These are phyloP conservation scores for Oryza glumipatula DNA, from an alignment of 176 grass and related monocot species.

Conservation along the genomic window DNA sequence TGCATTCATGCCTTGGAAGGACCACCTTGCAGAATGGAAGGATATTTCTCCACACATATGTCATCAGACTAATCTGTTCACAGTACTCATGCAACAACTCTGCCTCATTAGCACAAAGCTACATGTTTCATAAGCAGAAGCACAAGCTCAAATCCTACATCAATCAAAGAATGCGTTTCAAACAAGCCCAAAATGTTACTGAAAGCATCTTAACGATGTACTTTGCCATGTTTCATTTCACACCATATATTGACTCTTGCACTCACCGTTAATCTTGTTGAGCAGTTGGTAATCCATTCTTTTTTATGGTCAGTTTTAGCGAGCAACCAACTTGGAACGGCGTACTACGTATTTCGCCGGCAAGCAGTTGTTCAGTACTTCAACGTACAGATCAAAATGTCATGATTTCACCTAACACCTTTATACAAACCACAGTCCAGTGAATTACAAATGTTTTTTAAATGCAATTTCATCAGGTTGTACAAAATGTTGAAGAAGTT, in stretches of 20 bases:
- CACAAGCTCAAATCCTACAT: not conserved
- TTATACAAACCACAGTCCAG: not conserved
- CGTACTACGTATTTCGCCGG: not conserved
- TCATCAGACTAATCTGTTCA: not conserved
- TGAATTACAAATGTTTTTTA: not conserved
- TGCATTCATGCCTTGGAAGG: not conserved
- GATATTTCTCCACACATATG: constrained; percentile 26
- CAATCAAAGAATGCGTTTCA: not conserved
- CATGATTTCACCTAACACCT: constrained; percentile 19
- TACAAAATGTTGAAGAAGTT: not conserved
- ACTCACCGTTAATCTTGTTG: not conserved
- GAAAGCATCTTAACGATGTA: not conserved
- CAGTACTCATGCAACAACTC: constrained; percentile 22
- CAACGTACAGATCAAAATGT: not conserved
- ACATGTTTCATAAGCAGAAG: not conserved
- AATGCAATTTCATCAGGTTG: not conserved
- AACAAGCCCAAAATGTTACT: not conserved
- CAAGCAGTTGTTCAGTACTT: not conserved
- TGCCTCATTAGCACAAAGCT: not conserved
- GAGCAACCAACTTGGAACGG: constrained; percentile 23
- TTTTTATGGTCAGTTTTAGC: constrained; percentile 32
- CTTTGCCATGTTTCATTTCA: not conserved
- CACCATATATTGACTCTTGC: not conserved
- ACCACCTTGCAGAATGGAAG: not conserved
- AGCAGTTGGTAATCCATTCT: not conserved